phyloP scores from a whole-genome alignment of 2,329 filamentous ascomycete species.

The Tothia fuscella region DNA sequence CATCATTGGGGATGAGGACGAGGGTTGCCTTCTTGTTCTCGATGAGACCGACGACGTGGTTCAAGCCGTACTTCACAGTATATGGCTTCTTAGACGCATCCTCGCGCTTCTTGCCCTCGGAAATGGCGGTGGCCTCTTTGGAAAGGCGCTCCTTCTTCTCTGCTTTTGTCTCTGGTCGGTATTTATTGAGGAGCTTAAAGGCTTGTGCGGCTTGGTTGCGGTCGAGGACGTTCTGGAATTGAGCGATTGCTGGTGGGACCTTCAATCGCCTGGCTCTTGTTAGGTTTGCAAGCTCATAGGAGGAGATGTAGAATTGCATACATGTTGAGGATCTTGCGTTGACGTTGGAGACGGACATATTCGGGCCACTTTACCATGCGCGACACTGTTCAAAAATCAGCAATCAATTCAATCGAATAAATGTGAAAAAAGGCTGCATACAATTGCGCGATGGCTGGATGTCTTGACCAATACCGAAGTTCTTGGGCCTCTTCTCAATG shows the following conservation, averaged over 20 bases:
- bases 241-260: conserved; percentile 91
- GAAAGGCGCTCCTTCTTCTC: conserved; percentile 99
- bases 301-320: too few relatives aligned
- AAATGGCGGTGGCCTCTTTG: conserved; percentile 95
- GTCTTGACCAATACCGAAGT: conserved; percentile 98
- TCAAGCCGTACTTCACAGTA: conserved; percentile 97
- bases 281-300: neutral
- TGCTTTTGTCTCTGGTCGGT: conserved; percentile 95
- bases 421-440: conserved; percentile 24
- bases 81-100: conserved; percentile 99
- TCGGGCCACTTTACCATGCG: conserved; percentile 98
- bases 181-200: conserved; percentile 99
- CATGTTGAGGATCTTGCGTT: conserved; percentile 90
- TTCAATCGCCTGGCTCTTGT: conserved; percentile 67
- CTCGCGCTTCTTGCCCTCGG: conserved; percentile 99
- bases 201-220: conserved; percentile 92
- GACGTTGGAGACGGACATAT: conserved; percentile 95
- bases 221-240: conserved; percentile 92
- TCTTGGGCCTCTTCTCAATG: conserved; percentile 93
- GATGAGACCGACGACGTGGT: conserved; percentile 61
- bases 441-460: conserved; percentile 90
- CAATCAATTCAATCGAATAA: conserved; percentile 29
- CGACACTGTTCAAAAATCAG: conserved; percentile 15
- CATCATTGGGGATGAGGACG: conserved; percentile 97
- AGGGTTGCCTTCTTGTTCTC: conserved; percentile 96